These are phyloP conservation scores for Pyricularia sp. DNA, from an alignment of 2,329 filamentous ascomycete genomes.

Conservation along the genomic window DNA sequence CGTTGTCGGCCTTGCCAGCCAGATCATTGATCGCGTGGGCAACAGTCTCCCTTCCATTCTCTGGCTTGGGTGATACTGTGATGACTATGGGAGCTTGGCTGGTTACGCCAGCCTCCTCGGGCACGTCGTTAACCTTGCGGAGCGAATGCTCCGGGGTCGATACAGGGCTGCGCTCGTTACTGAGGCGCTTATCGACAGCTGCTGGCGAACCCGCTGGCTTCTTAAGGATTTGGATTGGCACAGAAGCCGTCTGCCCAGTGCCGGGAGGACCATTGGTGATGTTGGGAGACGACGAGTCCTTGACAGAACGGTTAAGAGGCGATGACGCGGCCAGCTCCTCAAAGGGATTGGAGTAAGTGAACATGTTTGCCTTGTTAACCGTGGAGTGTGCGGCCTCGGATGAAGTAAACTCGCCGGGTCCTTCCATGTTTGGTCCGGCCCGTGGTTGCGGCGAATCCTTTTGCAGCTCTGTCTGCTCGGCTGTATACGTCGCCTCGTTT, in stretches of 20 bases:
- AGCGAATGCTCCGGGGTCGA: conserved; percentile 29
- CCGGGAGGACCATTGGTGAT: conserved; percentile 11
- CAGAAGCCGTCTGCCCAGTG: conserved; percentile 17
- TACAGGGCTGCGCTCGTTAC: conserved; percentile 29
- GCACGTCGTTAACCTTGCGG: conserved; percentile 18
- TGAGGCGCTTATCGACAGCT: conserved; percentile 25
- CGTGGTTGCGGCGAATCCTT: conserved; percentile 26
- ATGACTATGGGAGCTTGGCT: background rate
- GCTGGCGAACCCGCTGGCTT: conserved; percentile 30
- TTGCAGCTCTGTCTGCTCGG: conserved; percentile 5
- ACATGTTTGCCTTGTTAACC: conserved; percentile 15
- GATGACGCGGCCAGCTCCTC: conserved; percentile 28
- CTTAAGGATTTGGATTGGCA: conserved; percentile 35
- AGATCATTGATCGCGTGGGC: conserved; percentile 56
- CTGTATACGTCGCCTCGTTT: conserved; percentile 31
- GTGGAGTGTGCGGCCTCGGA: conserved; percentile 10
- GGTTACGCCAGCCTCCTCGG: conserved; percentile 13
- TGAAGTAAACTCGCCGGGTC: conserved; percentile 6
- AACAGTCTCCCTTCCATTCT: conserved; percentile 42
- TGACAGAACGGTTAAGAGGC: conserved; percentile 28
- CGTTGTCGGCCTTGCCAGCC: conserved; percentile 36
- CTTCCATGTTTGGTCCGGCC: background rate
- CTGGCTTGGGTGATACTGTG: conserved; percentile 6
- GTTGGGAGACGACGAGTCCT: conserved; percentile 20
- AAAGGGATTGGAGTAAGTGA: conserved; percentile 24